A percentile compares a stretch with the other conserved stretches of the same genome.
phyloP scores from a whole-genome alignment of 202 grass and related monocot genomes.

The Dendrocalamus latiflorus region DNA sequence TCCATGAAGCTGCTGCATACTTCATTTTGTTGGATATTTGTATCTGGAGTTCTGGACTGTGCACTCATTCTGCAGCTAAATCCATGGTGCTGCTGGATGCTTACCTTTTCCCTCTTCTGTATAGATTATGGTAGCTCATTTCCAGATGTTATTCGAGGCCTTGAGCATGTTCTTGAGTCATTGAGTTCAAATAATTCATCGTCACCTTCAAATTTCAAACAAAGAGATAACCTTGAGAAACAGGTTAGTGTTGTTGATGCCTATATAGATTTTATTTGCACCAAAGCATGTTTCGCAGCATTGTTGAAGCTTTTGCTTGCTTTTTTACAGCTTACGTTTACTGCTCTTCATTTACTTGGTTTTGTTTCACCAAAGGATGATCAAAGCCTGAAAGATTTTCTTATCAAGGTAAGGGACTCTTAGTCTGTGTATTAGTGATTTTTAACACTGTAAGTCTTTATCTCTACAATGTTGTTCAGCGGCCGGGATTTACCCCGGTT shows the following conservation, averaged over 20 bases:
- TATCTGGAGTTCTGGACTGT: not conserved
- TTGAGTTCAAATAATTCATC: conserved; percentile 54
- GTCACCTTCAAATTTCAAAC: conserved; percentile 73
- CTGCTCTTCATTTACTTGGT: conserved; percentile 77
- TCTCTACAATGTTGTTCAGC: not conserved
- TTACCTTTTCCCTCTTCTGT: conserved; percentile 22
- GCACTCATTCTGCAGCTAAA: conserved; percentile 16
- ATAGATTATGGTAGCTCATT: conserved; percentile 88
- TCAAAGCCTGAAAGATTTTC: conserved; percentile 81
- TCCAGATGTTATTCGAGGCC: conserved; percentile 73
- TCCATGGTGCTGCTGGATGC: conserved; percentile 4
- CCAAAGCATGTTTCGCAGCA: not conserved
- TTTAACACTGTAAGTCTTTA: not conserved
- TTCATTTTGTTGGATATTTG: conserved; percentile 7
- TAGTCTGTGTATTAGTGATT: not conserved
- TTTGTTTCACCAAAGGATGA: conserved; percentile 75
- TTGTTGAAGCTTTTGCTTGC: not conserved
- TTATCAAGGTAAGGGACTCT: conserved; percentile 57
- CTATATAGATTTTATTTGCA: conserved; percentile 8
- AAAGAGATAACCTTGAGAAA: conserved; percentile 86
- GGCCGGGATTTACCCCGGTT: too few species aligned
- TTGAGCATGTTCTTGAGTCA: conserved; percentile 66
- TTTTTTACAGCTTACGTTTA: conserved; percentile 67
- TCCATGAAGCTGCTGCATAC: not conserved
- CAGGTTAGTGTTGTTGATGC: conserved; percentile 48